Evolutionary conservation across 495 filamentous ascomycete genomes (phyloP).

Genomic region (Lophiotrema nucula): DNA sequence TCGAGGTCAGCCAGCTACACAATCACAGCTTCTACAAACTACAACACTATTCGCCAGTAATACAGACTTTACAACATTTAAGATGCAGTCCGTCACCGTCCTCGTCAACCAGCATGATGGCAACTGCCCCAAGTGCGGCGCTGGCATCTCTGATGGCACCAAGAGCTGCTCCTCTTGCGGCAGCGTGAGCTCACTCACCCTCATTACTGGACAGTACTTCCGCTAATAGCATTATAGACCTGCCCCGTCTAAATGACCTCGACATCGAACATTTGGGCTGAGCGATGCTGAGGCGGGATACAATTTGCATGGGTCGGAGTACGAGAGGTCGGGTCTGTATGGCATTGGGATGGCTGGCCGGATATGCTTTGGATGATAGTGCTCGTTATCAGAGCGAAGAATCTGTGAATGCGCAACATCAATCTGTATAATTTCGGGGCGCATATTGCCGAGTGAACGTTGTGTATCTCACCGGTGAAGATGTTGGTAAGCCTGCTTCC

Average conservation of each 20-base stretch:
- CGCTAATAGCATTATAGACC: not conserved
- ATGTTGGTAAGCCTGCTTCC: no score
- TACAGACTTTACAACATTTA: not conserved
- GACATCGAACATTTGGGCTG: not conserved
- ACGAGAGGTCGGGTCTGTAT: not conserved
- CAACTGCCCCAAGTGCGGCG: slow-evolving; percentile 43
- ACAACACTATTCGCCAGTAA: not conserved
- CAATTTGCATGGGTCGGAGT: slow-evolving; percentile 8
- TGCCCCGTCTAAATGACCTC: slow-evolving; percentile 1
- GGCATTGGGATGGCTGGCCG: not conserved
- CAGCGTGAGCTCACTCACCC: slow-evolving; percentile 30
- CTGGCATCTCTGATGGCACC: slow-evolving; percentile 33
- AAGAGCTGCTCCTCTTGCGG: slow-evolving; percentile 45
- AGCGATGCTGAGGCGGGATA: slow-evolving; percentile 1
- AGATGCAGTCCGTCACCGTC: slow-evolving; percentile 13
- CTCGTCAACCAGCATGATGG: slow-evolving; percentile 29
- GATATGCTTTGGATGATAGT: no score
- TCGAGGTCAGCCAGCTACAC: not conserved
- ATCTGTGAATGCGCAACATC: no score
- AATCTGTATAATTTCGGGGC: no score
- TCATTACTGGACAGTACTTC: not conserved
- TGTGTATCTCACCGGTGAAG: no score
- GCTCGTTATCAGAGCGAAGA: no score
- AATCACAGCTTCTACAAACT: not conserved
- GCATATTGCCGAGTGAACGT: no score